Evolutionary conservation across 495 filamentous ascomycete genomes (phyloP), one percentile per base, ranked within the genome.

Genomic region (Tuber indicum): DNA sequence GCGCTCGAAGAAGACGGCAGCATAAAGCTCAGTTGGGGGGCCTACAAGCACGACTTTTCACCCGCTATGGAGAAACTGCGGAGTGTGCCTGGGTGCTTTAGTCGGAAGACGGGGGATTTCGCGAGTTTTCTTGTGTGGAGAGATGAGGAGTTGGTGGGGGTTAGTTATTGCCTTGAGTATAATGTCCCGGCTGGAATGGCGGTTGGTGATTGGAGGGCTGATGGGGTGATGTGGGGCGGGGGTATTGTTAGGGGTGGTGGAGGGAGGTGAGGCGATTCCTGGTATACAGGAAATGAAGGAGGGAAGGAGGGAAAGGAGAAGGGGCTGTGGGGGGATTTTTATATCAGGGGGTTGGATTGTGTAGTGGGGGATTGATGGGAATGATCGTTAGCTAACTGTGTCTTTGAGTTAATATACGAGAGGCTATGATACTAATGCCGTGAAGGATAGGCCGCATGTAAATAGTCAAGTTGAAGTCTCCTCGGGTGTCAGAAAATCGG

Each of bases 61-160:
- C 49, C 49, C 49, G 49, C 49, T n/a, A 52, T 52, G 21, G 6
- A 23, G 49, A 52, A 52, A 52, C 49, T 52, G 49, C 6, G 49
- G 49, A 52, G 49, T 23, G 21, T 52, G 49, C 49, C 21, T n/a
- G 78, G 75, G 19, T 74, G 75, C 49, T 83, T 78, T 76, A 83
- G 78, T 69, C 72, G 76, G 32, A 52, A 75, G 43, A 83, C 82
- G 4, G 76, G 76, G 76, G 78, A 81, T 74, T 83, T 81, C 26
- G 73, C 81, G 32, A 81, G 79, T 71, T 83, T 83, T 75, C 42
- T 81, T 46, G 81, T 83, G 16, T 79, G 76, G 75, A 71, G 76
- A 32, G 76, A 75, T 17, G 71, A 10, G 32, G 72, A 73, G 26
- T 74, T 81, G 45, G 58, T 76, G 71, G 82, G 82, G 21, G 76